Evolutionary conservation across 108 stramenopile species (phyloP), one percentile per base, ranked within the genome.

Genomic region (Nitzschia sp.): DNA sequence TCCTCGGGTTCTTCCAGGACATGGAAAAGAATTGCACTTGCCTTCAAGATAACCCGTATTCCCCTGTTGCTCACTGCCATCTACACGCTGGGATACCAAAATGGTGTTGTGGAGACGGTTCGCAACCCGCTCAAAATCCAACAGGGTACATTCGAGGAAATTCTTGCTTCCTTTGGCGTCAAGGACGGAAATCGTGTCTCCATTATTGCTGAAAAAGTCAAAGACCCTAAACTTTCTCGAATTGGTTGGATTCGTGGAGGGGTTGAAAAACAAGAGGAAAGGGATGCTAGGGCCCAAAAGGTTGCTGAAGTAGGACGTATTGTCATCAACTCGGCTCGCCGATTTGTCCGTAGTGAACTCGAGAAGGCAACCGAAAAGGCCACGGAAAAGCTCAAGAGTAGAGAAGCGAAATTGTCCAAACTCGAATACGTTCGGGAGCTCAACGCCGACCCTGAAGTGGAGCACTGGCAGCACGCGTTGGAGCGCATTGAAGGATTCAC

Each of bases 11-110:
- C 71, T 12, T 43, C 63, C 10, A 38, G 60, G 43, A 59, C 57
- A 1, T 71, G 70, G 58, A 50, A 29, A 37, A 50, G 58, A 48
- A 46, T 79, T 19, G 80, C 71, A 19, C 58, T 63, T 1, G 24
- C 50, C n/a, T 34, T 83, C 60, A 72, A 73, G 61, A 70, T 80
- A 25, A 41, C 78, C 25, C 76, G 89, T 11, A 80, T 91, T 34
- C 89, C 86, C 8, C 72, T 86, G 54, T 67, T 91, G 17, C 65
- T 87, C 7, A 54, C 83, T 8, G 82, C 85, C 20, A 75, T 91
- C 0, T 91, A 84, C 55, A 72, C 80, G 2, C 73, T 91, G 7
- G 89, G 89, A 20, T 91, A 91, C 48, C 83, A 88, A 66, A 85
- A 86, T 57, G 89, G 89, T 21, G 86, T 85, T 34, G 73, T 63